Evolutionary conservation across 306 rosid genomes (phyloP).

Genomic region (Senna tora): DNA sequence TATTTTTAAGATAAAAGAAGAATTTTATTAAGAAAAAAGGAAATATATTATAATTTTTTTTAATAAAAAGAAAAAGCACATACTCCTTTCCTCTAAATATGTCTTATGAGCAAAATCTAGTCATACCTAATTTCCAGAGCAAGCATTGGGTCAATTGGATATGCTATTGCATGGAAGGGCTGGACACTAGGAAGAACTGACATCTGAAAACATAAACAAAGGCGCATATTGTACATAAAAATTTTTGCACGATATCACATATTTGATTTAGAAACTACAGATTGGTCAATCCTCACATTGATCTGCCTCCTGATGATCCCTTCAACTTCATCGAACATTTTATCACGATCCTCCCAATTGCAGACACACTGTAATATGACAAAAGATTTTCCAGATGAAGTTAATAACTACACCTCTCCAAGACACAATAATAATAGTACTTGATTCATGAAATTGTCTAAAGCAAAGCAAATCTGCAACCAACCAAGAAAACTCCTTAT

Average conservation of each 20-base stretch:
- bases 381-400: conserved; percentile 29
- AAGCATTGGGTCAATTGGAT: conserved; percentile 86
- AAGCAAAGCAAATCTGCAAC: neutral
- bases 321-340: conserved; percentile 88
- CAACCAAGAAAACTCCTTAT: neutral
- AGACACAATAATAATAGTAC: neutral
- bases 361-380: conserved; percentile 73
- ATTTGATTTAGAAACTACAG: conserved; percentile 10
- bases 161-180: conserved; percentile 98
- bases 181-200: conserved; percentile 97
- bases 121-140: conserved; percentile 95
- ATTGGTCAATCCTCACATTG: conserved; percentile 56
- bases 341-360: conserved; percentile 94
- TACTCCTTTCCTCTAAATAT: neutral
- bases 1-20: too few species aligned
- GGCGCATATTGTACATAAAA: conserved; percentile 14
- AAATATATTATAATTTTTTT: too few species aligned
- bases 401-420: conserved; percentile 3
- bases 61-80: neutral
- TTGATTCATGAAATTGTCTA: neutral
- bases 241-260: conserved; percentile 4
- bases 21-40: too few species aligned
- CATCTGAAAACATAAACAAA: conserved; percentile 55
- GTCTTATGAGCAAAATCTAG: conserved; percentile 8
- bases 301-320: conserved; percentile 90